Evolutionary conservation across 257 asterid genomes (phyloP).

Genomic region (Voacanga thouarsii): DNA sequence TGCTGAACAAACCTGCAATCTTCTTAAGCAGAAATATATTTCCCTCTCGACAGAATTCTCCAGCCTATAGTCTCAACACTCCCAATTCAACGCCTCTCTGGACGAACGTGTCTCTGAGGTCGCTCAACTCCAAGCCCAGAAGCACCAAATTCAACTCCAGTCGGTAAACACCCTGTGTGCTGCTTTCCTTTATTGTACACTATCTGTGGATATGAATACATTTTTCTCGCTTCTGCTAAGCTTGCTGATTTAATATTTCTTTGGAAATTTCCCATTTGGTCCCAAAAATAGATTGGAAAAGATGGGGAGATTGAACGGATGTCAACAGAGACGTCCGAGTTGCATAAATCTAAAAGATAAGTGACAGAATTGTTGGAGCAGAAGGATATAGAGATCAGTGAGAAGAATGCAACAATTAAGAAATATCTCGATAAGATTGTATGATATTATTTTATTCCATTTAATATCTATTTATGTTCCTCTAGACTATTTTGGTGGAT

Average conservation of each 20-base stretch:
- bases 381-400: no score
- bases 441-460: no score
- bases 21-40: constrained; percentile 76
- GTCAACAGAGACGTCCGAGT: constrained; percentile 58
- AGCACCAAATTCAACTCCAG: no score
- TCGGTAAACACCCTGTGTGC: no score
- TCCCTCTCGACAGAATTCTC: constrained; percentile 60
- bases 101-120: no score
- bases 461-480: no score
- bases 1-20: constrained; percentile 80
- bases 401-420: no score
- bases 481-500: no score
- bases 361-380: constrained; percentile 79
- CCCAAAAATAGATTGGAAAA: constrained; percentile 49
- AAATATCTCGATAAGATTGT: no score
- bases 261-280: not conserved
- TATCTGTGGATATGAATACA: no score
- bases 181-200: no score
- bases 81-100: constrained; percentile 43
- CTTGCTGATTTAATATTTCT: constrained; percentile 3
- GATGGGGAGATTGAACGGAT: constrained; percentile 83
- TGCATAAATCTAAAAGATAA: constrained; percentile 79
- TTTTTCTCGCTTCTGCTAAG: constrained; percentile 14
- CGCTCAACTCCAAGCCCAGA: no score
- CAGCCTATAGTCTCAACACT: constrained; percentile 46